A percentile compares a stretch with the other conserved stretches of the same genome.
These are phyloP conservation scores for Leonotis leonurus DNA, from an alignment of 257 asterid species.

Conservation along the genomic window DNA sequence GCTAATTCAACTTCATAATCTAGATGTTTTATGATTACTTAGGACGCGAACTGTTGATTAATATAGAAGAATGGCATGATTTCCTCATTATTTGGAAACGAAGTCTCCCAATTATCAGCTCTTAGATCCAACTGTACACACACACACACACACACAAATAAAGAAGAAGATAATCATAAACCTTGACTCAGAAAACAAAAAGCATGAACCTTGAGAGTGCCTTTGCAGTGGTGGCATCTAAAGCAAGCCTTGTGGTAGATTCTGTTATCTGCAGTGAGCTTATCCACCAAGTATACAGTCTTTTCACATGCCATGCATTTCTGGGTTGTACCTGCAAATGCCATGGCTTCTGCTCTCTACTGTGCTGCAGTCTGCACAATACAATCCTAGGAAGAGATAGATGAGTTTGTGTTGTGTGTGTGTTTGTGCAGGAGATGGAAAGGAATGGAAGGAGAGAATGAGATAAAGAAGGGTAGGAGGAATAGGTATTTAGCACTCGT, in stretches of 20 bases:
- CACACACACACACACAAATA: neutral
- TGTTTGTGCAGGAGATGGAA: neutral
- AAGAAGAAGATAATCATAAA: constrained; percentile 5
- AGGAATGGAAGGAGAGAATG: constrained; percentile 4
- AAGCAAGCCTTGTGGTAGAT: constrained; percentile 90
- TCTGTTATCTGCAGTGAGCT: constrained; percentile 84
- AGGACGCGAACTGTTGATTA: too few species aligned
- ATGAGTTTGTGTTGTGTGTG: constrained; percentile 7
- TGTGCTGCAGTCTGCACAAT: neutral
- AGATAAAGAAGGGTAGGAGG: constrained; percentile 30
- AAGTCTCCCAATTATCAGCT: neutral
- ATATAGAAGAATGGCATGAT: neutral
- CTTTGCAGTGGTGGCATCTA: constrained; percentile 94
- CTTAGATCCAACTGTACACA: constrained; percentile 3
- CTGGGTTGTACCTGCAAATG: constrained; percentile 98
- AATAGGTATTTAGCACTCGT: constrained; percentile 25
- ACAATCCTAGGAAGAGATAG: neutral
- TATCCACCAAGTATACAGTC: constrained; percentile 90
- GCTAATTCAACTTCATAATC: neutral
- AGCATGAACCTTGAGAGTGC: constrained; percentile 82
- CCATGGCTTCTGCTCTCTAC: constrained; percentile 33
- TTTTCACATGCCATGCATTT: constrained; percentile 94
- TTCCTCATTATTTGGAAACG: neutral
- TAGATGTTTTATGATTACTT: neutral
- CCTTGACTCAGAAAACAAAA: too few species aligned